Conservation (phyloP, 2,329 filamentous ascomycete species). For the Aspergillus bombycis region DNA sequence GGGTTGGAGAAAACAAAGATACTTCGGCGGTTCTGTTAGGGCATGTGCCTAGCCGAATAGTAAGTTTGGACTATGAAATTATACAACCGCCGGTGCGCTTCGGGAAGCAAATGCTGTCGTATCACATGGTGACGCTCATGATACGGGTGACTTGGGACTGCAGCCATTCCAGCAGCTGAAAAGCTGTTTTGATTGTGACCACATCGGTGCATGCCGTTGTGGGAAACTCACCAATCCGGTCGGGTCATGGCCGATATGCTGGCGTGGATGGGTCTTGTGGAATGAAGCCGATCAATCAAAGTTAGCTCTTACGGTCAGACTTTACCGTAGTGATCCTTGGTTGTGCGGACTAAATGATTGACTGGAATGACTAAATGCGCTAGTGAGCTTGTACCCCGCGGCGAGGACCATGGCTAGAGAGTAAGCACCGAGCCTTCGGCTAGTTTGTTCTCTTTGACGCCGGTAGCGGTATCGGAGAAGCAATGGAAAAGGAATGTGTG, state of each 20-base stretch:
- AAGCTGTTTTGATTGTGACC: not conserved
- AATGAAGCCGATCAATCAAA: not conserved
- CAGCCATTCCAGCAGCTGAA: not conserved
- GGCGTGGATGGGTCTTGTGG: not conserved
- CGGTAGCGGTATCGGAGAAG: not conserved
- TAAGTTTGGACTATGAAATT: not conserved
- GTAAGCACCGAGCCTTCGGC: not conserved
- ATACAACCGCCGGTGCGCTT: no score
- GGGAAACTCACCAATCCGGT: not conserved
- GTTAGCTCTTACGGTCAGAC: not conserved
- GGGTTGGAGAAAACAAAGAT: no score
- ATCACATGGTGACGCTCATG: not conserved
- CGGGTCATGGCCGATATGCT: not conserved
- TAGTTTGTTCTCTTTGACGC: not conserved
- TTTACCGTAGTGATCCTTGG: not conserved
- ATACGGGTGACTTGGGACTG: not conserved
- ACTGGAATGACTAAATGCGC: not conserved
- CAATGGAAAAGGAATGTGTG: not conserved
- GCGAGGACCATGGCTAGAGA: slow-evolving; percentile 1
- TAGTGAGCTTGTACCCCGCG: slow-evolving; percentile 3
- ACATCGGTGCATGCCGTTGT: not conserved
- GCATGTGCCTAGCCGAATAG: not conserved
- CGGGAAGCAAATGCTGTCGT: not conserved
- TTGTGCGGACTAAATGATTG: not conserved
- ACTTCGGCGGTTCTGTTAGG: not conserved